Base-by-base conservation (phyloP, 163 green algal genomes). In the Chloroidium sp. region DNA sequence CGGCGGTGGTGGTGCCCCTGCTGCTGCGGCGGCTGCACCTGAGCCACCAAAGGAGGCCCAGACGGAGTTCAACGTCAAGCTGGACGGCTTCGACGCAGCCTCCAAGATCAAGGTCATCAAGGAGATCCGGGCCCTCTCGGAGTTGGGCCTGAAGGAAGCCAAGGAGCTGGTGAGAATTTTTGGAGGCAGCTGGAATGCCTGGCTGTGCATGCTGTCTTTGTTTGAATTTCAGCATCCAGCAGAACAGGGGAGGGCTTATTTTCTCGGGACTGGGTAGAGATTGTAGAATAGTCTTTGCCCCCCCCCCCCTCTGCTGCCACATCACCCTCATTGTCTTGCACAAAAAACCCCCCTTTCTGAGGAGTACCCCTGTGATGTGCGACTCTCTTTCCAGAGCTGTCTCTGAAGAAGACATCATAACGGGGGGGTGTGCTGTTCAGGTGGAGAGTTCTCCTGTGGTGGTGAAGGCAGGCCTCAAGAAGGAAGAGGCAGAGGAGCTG, bases 81-180 rank as follows among this genome's bases (percentile, higher is more conserved):
- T 99, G 2, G 93, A 97, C 0, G 89, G 91, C 2, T 99, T 97
- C 83, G 91, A 93, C 36, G 88, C 94, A 0, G 90, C 93, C 3
- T 84, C 91, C 78, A 99, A 99, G 87, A 97, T 99, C 84, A 99
- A 99, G 87, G 90, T 99, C 60, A 98, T 98, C 90, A 98, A 98
- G 90, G 96, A 99, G 83, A 88, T 99, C 61, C 89, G 96, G 2
- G 90, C 86, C 0, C 87, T 98, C 62, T 98, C 96, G 0, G 92
- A 88, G 69, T 87, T 99, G 61, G 96, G 96, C 14, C 85, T 99
- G 3, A 99, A 99, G 88, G 96, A 99, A 83, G 94, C 96, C 1
- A 99, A 99, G 87, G 96, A 99, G 74, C 86, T 99, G 87, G 95
- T 98, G 75, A 76, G 36, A 36, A 36, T 36, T 36, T 36, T 36